Conservation (phyloP, 805 yeast species). For the Yarrowia sp. region DNA sequence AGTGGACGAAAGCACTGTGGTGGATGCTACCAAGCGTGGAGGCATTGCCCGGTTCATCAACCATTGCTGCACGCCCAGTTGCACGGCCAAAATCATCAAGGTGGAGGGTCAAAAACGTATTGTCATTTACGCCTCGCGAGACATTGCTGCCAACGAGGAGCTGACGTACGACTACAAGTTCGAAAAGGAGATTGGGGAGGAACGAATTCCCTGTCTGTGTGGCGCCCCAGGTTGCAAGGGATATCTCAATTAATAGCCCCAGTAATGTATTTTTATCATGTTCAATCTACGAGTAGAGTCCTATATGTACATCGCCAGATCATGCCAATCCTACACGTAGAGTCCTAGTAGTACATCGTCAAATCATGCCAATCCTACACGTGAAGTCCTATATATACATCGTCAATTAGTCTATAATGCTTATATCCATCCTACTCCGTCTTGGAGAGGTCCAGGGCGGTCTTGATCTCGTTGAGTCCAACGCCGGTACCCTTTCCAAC, state of each 20-base stretch:
- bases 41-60: constrained; percentile 92
- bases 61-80: constrained; percentile 96
- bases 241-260: constrained; percentile 60
- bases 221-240: constrained; percentile 96
- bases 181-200: constrained; percentile 86
- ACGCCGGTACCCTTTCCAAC: constrained; percentile 18
- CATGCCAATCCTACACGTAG: too few relatives aligned
- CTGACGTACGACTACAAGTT: constrained; percentile 95
- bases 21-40: constrained; percentile 96
- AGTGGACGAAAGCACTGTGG: constrained; percentile 89
- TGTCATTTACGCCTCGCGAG: constrained; percentile 89
- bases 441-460: constrained; percentile 12
- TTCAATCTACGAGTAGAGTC: too few relatives aligned
- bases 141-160: constrained; percentile 75
- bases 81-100: constrained; percentile 93
- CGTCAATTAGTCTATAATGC: neutral
- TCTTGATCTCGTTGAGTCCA: constrained; percentile 7
- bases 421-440: neutral
- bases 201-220: constrained; percentile 86
- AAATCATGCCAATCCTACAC: too few relatives aligned
- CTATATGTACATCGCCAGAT: too few relatives aligned
- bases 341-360: too few relatives aligned
- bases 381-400: neutral
- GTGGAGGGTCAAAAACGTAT: constrained; percentile 92
- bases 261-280: constrained; percentile 17